Conservation (phyloP, 768 basidiomycete genomes). For the Leccinum broughii region DNA sequence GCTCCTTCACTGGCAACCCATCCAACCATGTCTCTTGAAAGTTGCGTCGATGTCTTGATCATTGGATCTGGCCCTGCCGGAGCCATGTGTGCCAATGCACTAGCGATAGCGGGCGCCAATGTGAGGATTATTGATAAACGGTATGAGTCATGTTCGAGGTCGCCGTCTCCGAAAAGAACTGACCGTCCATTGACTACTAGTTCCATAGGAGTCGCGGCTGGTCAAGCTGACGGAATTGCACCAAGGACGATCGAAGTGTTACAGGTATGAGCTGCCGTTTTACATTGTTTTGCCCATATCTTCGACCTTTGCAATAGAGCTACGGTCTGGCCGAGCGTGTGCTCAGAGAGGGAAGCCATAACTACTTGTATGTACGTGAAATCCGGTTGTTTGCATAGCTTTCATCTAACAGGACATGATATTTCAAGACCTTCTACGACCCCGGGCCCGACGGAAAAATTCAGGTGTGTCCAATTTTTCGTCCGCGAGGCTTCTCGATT, state of each 20-base stretch:
- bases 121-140: constrained; percentile 1
- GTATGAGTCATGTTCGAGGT: not conserved
- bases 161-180: not conserved
- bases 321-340: not conserved
- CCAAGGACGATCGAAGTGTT: not conserved
- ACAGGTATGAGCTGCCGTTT: not conserved
- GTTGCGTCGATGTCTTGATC: not conserved
- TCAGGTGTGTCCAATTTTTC: not conserved
- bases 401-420: not conserved
- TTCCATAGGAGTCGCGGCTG: not conserved
- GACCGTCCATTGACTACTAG: not conserved
- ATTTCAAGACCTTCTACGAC: not conserved
- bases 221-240: not conserved
- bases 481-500: not conserved
- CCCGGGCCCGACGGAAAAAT: not conserved
- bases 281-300: not conserved
- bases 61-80: not conserved
- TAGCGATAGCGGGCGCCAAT: not conserved
- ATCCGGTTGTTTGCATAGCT: not conserved
- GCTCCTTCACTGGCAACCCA: not conserved
- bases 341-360: not conserved
- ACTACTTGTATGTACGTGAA: not conserved
- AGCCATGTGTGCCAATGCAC: not conserved
- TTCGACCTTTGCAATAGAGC: not conserved
- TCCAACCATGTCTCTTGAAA: not conserved